Conservation (phyloP, 2,329 filamentous ascomycete species). For the Mollisiaceae sp. region DNA sequence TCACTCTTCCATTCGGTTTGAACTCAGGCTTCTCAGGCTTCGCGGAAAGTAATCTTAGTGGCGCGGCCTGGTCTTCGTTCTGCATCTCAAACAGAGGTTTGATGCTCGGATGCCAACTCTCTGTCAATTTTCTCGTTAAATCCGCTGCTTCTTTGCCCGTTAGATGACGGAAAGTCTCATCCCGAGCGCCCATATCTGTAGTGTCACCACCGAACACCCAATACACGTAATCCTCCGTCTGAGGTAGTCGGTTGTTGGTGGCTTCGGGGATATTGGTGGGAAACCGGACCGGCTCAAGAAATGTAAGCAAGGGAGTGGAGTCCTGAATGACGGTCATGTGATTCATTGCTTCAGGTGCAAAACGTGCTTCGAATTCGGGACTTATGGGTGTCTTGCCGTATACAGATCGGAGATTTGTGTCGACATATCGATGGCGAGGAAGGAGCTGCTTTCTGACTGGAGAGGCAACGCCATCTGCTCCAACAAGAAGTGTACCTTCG, state of each 20-base stretch:
- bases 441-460: constrained; percentile 45
- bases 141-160: constrained; percentile 18
- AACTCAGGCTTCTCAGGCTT: constrained; percentile 24
- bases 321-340: constrained; percentile 38
- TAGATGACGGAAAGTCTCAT: constrained; percentile 19
- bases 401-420: constrained; percentile 46
- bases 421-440: constrained; percentile 44
- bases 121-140: constrained; percentile 22
- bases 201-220: constrained; percentile 20
- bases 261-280: constrained; percentile 9
- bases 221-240: constrained; percentile 18
- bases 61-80: constrained; percentile 17
- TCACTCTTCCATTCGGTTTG: constrained; percentile 18
- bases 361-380: constrained; percentile 30
- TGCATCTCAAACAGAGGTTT: constrained; percentile 30
- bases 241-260: constrained; percentile 13
- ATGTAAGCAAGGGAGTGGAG: constrained; percentile 30
- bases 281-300: constrained; percentile 40
- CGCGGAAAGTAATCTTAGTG: constrained; percentile 23
- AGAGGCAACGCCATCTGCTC: constrained; percentile 48
- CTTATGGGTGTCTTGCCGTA: constrained; percentile 48
- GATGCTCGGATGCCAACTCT: constrained; percentile 24
- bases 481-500: constrained; percentile 45
- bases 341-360: constrained; percentile 29
- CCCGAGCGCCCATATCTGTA: constrained; percentile 12